Evolutionary conservation across 1,284 basidiomycete genomes (phyloP), one percentile per base, ranked within the genome.

Genomic region (Rhodotorula sp.): DNA sequence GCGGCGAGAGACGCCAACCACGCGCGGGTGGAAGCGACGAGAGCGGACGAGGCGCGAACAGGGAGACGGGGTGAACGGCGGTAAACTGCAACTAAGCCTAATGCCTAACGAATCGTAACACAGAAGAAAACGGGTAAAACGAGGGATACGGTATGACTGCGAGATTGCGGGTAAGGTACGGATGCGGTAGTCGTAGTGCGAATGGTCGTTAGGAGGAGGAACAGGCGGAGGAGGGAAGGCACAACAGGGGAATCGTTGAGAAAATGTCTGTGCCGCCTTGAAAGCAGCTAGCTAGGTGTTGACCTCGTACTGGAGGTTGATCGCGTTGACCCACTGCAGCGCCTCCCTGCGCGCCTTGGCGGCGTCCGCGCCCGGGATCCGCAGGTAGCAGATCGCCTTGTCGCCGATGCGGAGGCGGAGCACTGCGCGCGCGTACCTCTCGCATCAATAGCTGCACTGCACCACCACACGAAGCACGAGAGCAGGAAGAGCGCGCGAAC

Each of bases 341-440:
- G 74, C 71, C 21, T 70, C 51, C 17, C 60, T 64, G 36, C 71
- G 57, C 41, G 53, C 64, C 58, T 53, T 65, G 50, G 37, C 34
- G 2, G 48, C 32, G n/a, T 44, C 48, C 22, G 57, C 34, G 13
- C 53, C 46, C 25, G 27, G 34, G n/a, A 34, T 39, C 17, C 91
- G 90, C 79, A 97, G 92, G 82, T 97, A 97, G 67, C 96, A 85
- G 75, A 97, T 93, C 13, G 93, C 93, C 83, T 91, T 91, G 81
- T 91, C 90, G 78, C 93, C 91, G 46, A 71, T 61, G 65, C 91
- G 89, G 69, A 92, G 85, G 55, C 91, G 89, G 62, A 92, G 85
- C 66, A 88, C 91, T 92, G 78, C 17, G 5, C 72, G 50, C 32
- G 17, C n/a, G 3, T 27, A 19, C 15, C 27, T 46, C 36, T 29